phyloP scores from a whole-genome alignment of 495 filamentous ascomycete species.

The Pyrenopolyporus hunteri region DNA sequence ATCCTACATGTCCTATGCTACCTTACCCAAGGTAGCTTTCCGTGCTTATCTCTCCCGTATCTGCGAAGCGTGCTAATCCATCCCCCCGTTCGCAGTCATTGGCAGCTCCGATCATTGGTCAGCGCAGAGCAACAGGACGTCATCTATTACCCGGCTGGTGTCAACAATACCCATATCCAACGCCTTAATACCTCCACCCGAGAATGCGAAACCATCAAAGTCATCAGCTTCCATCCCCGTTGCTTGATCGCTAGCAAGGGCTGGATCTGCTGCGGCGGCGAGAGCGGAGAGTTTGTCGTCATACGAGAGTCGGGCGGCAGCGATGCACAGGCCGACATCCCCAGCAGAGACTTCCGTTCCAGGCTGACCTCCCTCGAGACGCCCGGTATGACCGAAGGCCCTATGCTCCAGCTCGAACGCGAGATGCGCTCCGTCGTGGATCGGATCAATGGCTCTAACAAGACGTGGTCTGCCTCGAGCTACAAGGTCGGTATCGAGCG shows the following conservation, averaged over 20 bases:
- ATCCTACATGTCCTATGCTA: slow-evolving; percentile 25
- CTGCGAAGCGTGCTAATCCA: slow-evolving; percentile 5
- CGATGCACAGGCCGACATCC: slow-evolving; percentile 44
- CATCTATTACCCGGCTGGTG: slow-evolving; percentile 81
- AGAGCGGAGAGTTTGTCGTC: slow-evolving; percentile 82
- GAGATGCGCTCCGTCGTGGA: slow-evolving; percentile 45
- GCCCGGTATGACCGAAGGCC: slow-evolving; percentile 44
- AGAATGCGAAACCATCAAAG: slow-evolving; percentile 76
- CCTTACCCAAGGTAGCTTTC: background rate
- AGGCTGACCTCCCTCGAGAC: slow-evolving; percentile 20
- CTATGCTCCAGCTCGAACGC: slow-evolving; percentile 32
- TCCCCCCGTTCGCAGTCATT: slow-evolving; percentile 65
- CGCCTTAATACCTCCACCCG: slow-evolving; percentile 71
- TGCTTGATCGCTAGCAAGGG: slow-evolving; percentile 84
- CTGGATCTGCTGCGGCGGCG: slow-evolving; percentile 90
- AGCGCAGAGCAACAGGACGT: slow-evolving; percentile 75
- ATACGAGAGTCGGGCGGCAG: slow-evolving; percentile 55
- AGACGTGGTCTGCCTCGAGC: slow-evolving; percentile 47
- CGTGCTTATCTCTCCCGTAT: slow-evolving; percentile 14
- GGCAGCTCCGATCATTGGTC: slow-evolving; percentile 90
- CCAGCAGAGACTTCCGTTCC: slow-evolving; percentile 35
- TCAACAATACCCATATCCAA: slow-evolving; percentile 66
- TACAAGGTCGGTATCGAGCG: slow-evolving; percentile 54
- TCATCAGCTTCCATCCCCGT: slow-evolving; percentile 79
- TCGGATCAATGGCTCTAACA: slow-evolving; percentile 42